Base-by-base conservation (phyloP, 305 asterid genomes). In the Fraxinus baroniana region DNA sequence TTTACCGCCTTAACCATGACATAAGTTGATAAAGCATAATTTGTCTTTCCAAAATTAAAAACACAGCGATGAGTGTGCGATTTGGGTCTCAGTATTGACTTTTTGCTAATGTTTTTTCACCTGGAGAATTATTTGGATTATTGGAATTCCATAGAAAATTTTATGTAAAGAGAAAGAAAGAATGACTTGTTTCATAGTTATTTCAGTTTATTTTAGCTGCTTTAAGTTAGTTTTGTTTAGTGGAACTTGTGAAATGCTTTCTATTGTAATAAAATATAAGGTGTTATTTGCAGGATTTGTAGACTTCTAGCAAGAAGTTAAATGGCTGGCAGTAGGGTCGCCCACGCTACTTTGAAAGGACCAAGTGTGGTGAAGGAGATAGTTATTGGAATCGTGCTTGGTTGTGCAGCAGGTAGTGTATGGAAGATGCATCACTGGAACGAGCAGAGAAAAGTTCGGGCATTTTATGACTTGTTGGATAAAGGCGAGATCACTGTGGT, bases 381-480 rank as follows among this genome's bases (percentile, higher is more conserved):
- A 32, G 82, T 84, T 55, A 57, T 86, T 3, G 90, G 85, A 35
- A 77, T 74, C 28, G 76, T 80, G n/a, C 79, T 84, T 39, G 90
- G 89, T 55, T 74, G 83, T 17, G 89, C 83, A 64, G 84, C 85
- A n/a, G 90, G 87, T 22, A 44, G 83, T 49, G 12, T 79, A 30
- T 88, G 90, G 90, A 88, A 88, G 86, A 84, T 79, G 83, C 83
- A 84, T 79, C 90, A 88, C 78, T 86, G 89, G 90, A 84, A 82
- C 9, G 86, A 88, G 72, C 86, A 88, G 86, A 82, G 86, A 62
- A 84, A 72, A 84, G 84, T 80, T 33, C 70, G 87, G 74, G 32
- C 77, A 20, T 87, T 87, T 52, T 87, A 87, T 82, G 83, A 87
- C 85, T 55, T 82, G 76, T 62, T 32, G 36, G 36, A 32, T 32